These are phyloP conservation scores for Hypoxylon lenormandii DNA, from an alignment of 495 filamentous ascomycete genomes.

Conservation along the genomic window DNA sequence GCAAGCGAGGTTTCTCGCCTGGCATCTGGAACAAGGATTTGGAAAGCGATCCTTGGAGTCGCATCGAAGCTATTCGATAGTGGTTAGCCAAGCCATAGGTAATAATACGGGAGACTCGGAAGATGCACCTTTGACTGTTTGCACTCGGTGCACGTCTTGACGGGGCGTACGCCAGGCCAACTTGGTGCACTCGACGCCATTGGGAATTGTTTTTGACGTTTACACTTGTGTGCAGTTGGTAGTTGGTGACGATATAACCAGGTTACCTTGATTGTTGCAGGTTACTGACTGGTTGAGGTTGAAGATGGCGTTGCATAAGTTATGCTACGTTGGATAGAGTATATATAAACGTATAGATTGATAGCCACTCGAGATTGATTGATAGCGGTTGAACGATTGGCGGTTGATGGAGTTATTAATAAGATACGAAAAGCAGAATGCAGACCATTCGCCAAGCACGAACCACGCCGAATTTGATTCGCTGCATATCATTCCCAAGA, in stretches of 20 bases:
- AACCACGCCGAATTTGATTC: slow-evolving; percentile 31
- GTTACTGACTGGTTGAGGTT: background rate
- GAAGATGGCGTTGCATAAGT: slow-evolving; percentile 5
- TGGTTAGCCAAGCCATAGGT: slow-evolving; percentile 15
- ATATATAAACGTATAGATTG: background rate
- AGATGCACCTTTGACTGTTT: slow-evolving; percentile 49
- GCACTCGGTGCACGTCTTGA: slow-evolving; percentile 52
- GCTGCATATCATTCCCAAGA: slow-evolving; percentile 18
- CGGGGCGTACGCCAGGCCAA: slow-evolving; percentile 42
- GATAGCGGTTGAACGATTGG: slow-evolving; percentile 18
- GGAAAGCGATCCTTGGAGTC: slow-evolving; percentile 52
- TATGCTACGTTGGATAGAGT: slow-evolving; percentile 11
- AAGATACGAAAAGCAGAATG: slow-evolving; percentile 22
- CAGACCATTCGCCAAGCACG: slow-evolving; percentile 29
- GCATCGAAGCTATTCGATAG: slow-evolving; percentile 45
- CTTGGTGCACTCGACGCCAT: slow-evolving; percentile 41
- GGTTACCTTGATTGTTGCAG: background rate
- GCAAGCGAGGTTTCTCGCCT: slow-evolving; percentile 44
- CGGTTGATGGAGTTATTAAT: slow-evolving; percentile 31
- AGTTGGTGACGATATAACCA: background rate
- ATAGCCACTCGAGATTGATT: slow-evolving; percentile 8
- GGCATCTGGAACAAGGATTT: slow-evolving; percentile 49
- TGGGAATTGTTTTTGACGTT: slow-evolving; percentile 7
- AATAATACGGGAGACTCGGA: background rate
- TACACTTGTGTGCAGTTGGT: background rate